Evolutionary conservation across 805 yeast genomes (phyloP).

Genomic region (Millerozyma acaciae): DNA sequence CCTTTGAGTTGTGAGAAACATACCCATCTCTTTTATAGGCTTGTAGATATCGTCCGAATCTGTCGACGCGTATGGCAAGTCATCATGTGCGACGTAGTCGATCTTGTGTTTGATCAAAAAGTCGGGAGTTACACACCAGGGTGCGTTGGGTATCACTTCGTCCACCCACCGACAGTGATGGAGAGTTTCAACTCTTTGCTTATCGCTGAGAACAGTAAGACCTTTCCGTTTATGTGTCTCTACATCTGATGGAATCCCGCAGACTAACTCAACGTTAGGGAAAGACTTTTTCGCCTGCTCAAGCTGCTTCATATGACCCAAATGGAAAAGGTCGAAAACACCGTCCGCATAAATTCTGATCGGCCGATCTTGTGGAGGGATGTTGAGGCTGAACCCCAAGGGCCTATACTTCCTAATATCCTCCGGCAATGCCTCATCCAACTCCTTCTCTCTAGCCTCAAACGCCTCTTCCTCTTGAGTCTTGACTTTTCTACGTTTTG

Average conservation of each 20-base stretch:
- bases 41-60: conserved; percentile 88
- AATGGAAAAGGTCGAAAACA: conserved; percentile 91
- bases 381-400: conserved; percentile 66
- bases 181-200: conserved; percentile 86
- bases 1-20: conserved; percentile 90
- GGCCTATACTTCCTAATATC: conserved; percentile 78
- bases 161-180: conserved; percentile 97
- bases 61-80: conserved; percentile 87
- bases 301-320: conserved; percentile 96
- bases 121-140: conserved; percentile 89
- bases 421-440: conserved; percentile 63
- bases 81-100: conserved; percentile 98
- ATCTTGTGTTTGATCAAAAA: conserved; percentile 76
- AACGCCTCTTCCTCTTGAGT: conserved; percentile 26
- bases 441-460: conserved; percentile 51
- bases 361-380: conserved; percentile 83
- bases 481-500: conserved; percentile 22
- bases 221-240: conserved; percentile 94
- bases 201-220: conserved; percentile 82
- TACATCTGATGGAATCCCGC: conserved; percentile 87
- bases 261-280: conserved; percentile 77
- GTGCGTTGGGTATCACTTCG: conserved; percentile 91
- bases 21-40: conserved; percentile 87
- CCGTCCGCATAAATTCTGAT: conserved; percentile 97
- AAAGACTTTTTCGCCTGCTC: conserved; percentile 95